These are phyloP conservation scores for Laetiporus sulphureus DNA, from an alignment of 1,284 basidiomycete species.

Conservation along the genomic window DNA sequence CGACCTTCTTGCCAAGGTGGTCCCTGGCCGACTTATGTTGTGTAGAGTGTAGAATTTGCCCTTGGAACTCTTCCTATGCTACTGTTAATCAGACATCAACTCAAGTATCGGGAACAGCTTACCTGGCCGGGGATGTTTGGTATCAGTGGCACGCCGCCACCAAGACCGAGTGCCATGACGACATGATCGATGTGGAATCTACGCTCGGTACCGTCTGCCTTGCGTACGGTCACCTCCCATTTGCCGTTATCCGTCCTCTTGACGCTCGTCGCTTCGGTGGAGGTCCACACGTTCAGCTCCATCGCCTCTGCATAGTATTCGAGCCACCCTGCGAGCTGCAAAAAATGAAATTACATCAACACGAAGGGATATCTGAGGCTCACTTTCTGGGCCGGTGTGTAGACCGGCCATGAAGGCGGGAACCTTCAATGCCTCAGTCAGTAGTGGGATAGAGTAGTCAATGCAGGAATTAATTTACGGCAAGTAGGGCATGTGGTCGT, in stretches of 20 bases:
- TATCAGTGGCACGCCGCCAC: slow-evolving; percentile 41
- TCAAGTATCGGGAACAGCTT: background rate
- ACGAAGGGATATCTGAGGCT: background rate
- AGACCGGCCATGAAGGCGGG: slow-evolving; percentile 56
- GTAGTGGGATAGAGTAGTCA: background rate
- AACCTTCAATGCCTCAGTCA: slow-evolving; percentile 33
- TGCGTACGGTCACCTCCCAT: slow-evolving; percentile 49
- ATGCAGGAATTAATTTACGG: slow-evolving; percentile 17
- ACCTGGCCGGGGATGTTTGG: slow-evolving; percentile 40
- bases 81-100: background rate
- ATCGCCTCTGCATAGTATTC: slow-evolving; percentile 58
- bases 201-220: slow-evolving; percentile 34
- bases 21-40: slow-evolving; percentile 31
- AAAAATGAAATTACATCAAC: background rate
- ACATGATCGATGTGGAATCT: slow-evolving; percentile 49
- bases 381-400: slow-evolving; percentile 50
- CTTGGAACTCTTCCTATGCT: slow-evolving; percentile 5
- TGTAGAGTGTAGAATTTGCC: slow-evolving; percentile 36
- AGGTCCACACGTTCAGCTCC: slow-evolving; percentile 63
- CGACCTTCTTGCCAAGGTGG: slow-evolving; percentile 38
- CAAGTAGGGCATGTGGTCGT: slow-evolving; percentile 42
- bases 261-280: slow-evolving; percentile 39
- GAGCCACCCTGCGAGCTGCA: slow-evolving; percentile 5
- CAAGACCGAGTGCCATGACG: slow-evolving; percentile 58
- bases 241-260: slow-evolving; percentile 39